Conservation (phyloP, 2,329 filamentous ascomycete species). For the Leptographium wingfieldii region DNA sequence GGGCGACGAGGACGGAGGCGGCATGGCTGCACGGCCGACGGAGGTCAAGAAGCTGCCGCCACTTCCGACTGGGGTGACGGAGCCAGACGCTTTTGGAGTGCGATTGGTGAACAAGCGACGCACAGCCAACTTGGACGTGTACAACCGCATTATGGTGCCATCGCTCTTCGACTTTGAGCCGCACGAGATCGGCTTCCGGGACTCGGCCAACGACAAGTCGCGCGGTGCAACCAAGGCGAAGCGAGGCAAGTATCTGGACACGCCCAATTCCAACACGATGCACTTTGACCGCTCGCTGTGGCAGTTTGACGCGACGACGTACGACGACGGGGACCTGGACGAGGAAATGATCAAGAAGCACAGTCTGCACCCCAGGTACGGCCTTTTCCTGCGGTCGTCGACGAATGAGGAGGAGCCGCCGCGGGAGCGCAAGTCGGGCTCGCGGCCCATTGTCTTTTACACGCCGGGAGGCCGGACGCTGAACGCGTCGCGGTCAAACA, state of each 20-base stretch:
- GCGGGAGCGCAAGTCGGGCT: constrained; percentile 28
- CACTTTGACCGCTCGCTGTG: constrained; percentile 42
- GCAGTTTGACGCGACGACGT: constrained; percentile 38
- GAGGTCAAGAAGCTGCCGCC: constrained; percentile 12
- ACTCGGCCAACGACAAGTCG: constrained; percentile 42
- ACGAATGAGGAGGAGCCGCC: constrained; percentile 30
- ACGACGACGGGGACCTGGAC: constrained; percentile 38
- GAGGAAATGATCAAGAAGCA: constrained; percentile 35
- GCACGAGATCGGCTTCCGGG: constrained; percentile 46
- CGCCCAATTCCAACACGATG: constrained; percentile 39
- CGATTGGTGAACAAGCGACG: constrained; percentile 29
- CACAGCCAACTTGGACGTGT: constrained; percentile 25
- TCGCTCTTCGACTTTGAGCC: constrained; percentile 34
- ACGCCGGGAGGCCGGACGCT: constrained; percentile 33
- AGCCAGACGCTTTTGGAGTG: constrained; percentile 40
- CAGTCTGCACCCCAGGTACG: constrained; percentile 39
- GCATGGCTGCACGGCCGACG: constrained; percentile 15
- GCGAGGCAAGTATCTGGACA: constrained; percentile 40
- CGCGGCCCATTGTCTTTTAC: constrained; percentile 36
- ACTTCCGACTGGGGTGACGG: constrained; percentile 27
- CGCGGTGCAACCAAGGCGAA: constrained; percentile 39
- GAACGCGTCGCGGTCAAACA: constrained; percentile 32
- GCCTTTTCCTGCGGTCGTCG: constrained; percentile 37
- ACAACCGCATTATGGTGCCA: constrained; percentile 43
- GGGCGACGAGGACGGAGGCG: constrained; percentile 12